phyloP scores from a whole-genome alignment of 345 rosid genomes.

The Lepidium didymum region DNA sequence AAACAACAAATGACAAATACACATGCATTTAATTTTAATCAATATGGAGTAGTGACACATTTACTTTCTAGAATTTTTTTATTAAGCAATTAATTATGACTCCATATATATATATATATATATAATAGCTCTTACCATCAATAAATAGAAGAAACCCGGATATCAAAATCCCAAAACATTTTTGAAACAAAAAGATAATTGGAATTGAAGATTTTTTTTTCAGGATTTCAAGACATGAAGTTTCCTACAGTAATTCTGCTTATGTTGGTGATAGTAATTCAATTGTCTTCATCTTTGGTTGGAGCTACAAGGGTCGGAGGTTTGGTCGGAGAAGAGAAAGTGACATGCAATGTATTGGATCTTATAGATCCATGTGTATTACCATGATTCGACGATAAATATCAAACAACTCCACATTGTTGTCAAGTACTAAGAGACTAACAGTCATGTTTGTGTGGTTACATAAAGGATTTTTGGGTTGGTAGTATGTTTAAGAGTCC shows the following conservation, averaged over 20 bases:
- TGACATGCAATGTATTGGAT: neutral
- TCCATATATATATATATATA: neutral
- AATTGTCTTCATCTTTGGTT: neutral
- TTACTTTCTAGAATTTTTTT: neutral
- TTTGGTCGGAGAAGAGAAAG: neutral
- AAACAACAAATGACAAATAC: no score
- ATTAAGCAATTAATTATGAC: neutral
- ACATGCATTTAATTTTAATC: no score
- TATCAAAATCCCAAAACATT: neutral
- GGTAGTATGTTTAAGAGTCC: neutral
- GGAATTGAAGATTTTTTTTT: neutral
- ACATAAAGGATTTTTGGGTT: neutral
- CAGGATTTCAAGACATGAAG: neutral
- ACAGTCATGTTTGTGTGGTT: constrained; percentile 1
- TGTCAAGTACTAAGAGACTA: neutral
- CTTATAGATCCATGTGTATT: neutral
- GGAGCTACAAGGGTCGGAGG: neutral
- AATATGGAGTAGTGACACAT: no score
- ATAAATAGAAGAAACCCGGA: neutral
- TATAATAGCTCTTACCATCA: neutral
- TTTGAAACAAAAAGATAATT: neutral
- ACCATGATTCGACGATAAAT: neutral
- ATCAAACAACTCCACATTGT: neutral
- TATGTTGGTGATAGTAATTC: neutral
- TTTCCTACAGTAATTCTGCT: neutral